Conservation (phyloP, 164 flowering plant genomes). For the Santalum album region DNA sequence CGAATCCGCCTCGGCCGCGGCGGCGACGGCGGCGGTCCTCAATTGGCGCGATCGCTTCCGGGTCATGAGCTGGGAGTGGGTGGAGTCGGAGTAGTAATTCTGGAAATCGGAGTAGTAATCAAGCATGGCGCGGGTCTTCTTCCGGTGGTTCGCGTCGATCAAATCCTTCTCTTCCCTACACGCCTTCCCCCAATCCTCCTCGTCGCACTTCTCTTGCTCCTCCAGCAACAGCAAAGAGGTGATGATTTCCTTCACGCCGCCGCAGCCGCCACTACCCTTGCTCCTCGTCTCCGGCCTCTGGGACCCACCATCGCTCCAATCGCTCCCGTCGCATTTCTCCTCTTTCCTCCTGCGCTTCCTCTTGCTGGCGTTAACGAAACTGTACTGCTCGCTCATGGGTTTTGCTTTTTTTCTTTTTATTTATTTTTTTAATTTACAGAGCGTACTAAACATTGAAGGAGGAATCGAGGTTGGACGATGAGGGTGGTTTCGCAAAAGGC, state of each 20-base stretch:
- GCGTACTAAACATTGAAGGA: not conserved
- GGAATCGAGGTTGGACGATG: conserved; percentile 2
- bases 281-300: not conserved
- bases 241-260: conserved; percentile 23
- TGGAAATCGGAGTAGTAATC: conserved; percentile 20
- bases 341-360: not conserved
- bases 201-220: conserved; percentile 28
- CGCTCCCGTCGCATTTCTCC: not conserved
- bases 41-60: conserved; percentile 14
- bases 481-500: conserved; percentile 10
- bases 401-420: no score
- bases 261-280: not conserved
- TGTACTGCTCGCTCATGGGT: conserved; percentile 14
- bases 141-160: conserved; percentile 16
- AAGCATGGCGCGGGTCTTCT: conserved; percentile 21
- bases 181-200: conserved; percentile 10
- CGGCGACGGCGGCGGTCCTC: conserved; percentile 12
- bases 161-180: conserved; percentile 13
- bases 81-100: conserved; percentile 17
- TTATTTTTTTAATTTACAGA: no score
- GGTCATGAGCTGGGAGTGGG: conserved; percentile 10
- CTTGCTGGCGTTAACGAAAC: not conserved
- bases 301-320: not conserved
- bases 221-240: conserved; percentile 27
- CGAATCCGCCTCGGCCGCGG: conserved; percentile 1